Conservation (phyloP, 495 filamentous ascomycete genomes). For the Lophium mytilinum region DNA sequence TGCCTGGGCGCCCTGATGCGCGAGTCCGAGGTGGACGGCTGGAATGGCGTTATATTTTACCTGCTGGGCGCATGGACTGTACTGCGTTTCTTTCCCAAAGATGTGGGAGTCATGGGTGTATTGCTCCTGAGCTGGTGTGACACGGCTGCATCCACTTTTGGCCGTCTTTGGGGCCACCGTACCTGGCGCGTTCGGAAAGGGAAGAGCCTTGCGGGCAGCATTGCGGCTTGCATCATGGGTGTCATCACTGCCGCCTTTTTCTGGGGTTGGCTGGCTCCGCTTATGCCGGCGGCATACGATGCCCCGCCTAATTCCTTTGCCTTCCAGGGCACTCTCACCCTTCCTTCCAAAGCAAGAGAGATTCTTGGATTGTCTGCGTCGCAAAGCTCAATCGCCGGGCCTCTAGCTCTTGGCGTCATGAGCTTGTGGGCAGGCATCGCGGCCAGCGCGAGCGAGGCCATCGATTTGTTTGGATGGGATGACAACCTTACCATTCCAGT, state of each 20-base stretch:
- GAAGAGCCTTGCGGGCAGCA: constrained; percentile 84
- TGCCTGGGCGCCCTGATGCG: constrained; percentile 87
- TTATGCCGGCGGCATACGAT: constrained; percentile 31
- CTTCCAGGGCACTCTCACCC: constrained; percentile 64
- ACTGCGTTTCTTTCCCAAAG: constrained; percentile 83
- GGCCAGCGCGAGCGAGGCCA: constrained; percentile 79
- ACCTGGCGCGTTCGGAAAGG: constrained; percentile 76
- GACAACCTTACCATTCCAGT: constrained; percentile 97
- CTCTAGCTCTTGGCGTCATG: constrained; percentile 71
- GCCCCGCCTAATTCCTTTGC: constrained; percentile 64
- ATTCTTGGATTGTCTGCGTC: constrained; percentile 35
- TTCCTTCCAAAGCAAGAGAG: constrained; percentile 44
- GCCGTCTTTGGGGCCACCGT: constrained; percentile 76
- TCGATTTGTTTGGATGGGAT: constrained; percentile 87
- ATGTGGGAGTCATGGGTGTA: constrained; percentile 82
- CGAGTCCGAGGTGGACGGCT: constrained; percentile 84
- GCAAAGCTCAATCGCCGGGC: constrained; percentile 50
- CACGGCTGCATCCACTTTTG: constrained; percentile 89
- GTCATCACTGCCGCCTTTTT: constrained; percentile 72
- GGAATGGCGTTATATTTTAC: constrained; percentile 96
- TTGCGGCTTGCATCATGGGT: constrained; percentile 75
- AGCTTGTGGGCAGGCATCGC: constrained; percentile 80
- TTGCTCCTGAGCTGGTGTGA: constrained; percentile 95
- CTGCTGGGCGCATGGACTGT: constrained; percentile 82
- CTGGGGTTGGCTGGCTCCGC: constrained; percentile 77